Conservation (phyloP, 345 rosid genomes). For the Eucalyptus sp. region DNA sequence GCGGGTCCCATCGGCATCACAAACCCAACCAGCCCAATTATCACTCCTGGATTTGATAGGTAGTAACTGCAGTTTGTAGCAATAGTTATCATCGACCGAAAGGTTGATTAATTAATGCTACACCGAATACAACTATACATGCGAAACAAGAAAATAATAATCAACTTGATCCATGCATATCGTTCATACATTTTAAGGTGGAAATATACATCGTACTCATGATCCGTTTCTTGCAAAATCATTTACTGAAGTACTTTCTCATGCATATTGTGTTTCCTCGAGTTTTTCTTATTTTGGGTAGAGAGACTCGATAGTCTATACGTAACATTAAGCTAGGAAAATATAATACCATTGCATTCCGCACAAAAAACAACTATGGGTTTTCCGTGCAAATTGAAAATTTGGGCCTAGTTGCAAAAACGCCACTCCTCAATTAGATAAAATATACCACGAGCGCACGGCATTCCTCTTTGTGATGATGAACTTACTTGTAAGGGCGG, state of each 20-base stretch:
- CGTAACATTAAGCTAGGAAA: background rate
- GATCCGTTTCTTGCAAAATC: background rate
- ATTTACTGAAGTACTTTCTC: background rate
- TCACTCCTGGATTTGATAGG: slow-evolving; percentile 59
- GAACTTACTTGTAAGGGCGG: slow-evolving; percentile 77
- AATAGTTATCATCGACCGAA: background rate
- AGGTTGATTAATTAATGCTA: background rate
- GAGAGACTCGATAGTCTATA: background rate
- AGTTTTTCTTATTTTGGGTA: background rate
- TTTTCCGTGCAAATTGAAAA: background rate
- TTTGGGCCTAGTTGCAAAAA: background rate
- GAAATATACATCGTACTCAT: background rate
- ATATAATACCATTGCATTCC: background rate
- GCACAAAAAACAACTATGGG: background rate
- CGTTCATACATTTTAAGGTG: background rate
- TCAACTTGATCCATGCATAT: background rate
- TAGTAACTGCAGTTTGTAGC: slow-evolving; percentile 48
- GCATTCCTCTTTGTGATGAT: background rate
- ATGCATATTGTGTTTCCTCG: background rate
- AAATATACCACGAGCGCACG: background rate
- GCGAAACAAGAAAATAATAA: background rate
- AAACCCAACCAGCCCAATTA: slow-evolving; percentile 75
- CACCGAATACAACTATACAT: background rate
- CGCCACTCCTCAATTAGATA: background rate
- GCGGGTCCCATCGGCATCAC: slow-evolving; percentile 66